Evolutionary conservation across 2,329 filamentous ascomycete genomes (phyloP).

Genomic region (Albophoma yamanashiensis): DNA sequence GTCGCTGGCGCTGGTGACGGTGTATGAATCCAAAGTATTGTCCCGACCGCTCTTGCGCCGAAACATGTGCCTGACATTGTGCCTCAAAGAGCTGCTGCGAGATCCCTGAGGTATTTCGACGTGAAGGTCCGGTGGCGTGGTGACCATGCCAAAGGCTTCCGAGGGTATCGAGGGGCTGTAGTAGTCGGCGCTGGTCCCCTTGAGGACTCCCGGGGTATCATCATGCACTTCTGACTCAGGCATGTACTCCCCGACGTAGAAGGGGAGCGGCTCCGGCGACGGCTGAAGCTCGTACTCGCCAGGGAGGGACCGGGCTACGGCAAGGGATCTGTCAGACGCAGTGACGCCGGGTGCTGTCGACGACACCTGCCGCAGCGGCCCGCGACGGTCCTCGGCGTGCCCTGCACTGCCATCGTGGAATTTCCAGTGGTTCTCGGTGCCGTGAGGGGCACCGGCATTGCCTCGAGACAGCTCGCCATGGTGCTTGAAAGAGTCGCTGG

Average conservation of each 20-base stretch:
- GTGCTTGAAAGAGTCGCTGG: constrained; percentile 24
- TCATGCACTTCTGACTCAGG: constrained; percentile 14
- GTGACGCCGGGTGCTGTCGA: background rate
- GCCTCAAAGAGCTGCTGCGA: constrained; percentile 21
- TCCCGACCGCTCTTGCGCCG: constrained; percentile 22
- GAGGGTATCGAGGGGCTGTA: constrained; percentile 29
- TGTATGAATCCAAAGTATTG: constrained; percentile 14
- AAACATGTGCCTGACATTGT: constrained; percentile 25
- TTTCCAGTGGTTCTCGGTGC: constrained; percentile 16
- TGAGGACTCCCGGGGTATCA: constrained; percentile 20
- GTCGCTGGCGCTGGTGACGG: background rate
- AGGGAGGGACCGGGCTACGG: background rate
- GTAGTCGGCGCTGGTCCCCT: constrained; percentile 28
- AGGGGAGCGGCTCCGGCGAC: constrained; percentile 6
- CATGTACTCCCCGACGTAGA: constrained; percentile 15
- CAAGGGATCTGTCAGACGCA: background rate
- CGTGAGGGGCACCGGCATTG: constrained; percentile 5
- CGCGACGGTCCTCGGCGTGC: background rate
- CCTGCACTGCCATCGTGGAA: constrained; percentile 5
- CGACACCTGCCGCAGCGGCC: background rate
- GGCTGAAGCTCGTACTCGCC: constrained; percentile 5
- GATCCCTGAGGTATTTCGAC: constrained; percentile 11
- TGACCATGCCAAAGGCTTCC: constrained; percentile 28
- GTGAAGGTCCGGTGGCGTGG: constrained; percentile 8
- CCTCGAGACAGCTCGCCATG: constrained; percentile 17